Base-by-base conservation (phyloP, 345 rosid species). In the Clausena lansium region DNA sequence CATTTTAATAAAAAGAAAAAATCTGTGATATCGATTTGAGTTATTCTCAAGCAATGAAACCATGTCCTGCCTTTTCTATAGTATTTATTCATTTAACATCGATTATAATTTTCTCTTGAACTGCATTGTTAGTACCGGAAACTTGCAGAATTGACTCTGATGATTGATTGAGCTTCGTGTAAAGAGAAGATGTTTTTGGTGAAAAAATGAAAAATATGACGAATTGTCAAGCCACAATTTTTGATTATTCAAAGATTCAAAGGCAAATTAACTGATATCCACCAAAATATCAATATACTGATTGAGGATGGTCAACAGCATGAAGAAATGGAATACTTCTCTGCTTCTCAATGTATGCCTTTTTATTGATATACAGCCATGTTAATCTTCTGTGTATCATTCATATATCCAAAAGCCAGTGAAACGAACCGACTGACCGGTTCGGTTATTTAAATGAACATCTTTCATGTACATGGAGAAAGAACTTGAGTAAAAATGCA, bases 401-500 rank as follows among this genome's bases (percentile, higher is more conserved):
- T 45, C 5, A 13, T 13, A 45, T 45, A 45, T 45, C 50, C 50
- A 45, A 45, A 45, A 45, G 11, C 50, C 50, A 45, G 50, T 45
- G 17, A 45, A 45, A 45, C 50, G 4, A 45, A 45, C 50, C 50
- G 17, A 41, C 17, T 13, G 47, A 41, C 47, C 47, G 50, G 50
- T 45, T 45, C 4, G 17, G 5, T 45, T 45, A 45, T 45, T 45
- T 45, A 45, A 13, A 45, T 45, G 50, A 11, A 11, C 50, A 35
- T 30, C 41, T 60, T 30, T 25, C 32, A 38, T n/a, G 36, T 25
- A 78, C 36, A 41, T 25, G 45, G 27, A 41, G 25, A 30, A 22
- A 38, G 9, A 41, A 70, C 58, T 75, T 77, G 60, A 52, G 25
- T 75, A 76, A 79, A 59, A 71, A 63, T 73, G 78, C 60, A 70